Evolutionary conservation across 768 basidiomycete species (phyloP).

Genomic region (Pleurotus salmoneostramineus): DNA sequence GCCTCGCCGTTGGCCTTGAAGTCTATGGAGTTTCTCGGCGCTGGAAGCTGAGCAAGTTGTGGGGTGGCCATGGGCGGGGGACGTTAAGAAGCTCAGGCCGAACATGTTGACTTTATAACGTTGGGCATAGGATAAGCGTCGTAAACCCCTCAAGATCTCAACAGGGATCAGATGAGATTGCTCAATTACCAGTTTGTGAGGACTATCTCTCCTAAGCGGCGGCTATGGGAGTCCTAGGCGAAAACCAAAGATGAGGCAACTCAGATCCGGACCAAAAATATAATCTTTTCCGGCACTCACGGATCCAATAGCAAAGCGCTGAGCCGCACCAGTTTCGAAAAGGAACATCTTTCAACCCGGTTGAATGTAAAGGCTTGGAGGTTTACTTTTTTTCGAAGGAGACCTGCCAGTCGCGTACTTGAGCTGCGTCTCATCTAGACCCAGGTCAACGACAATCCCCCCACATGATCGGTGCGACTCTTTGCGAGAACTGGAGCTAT

Average conservation of each 20-base stretch:
- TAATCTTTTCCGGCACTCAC: conserved; percentile 1
- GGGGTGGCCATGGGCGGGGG: conserved; percentile 9
- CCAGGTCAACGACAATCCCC: too few relatives aligned
- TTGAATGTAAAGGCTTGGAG: not conserved
- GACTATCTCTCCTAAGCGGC: not conserved
- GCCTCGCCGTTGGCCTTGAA: conserved; percentile 34
- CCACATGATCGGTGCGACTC: too few relatives aligned
- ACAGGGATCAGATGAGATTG: conserved; percentile 6
- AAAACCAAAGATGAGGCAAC: not conserved
- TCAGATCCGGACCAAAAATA: conserved; percentile 8
- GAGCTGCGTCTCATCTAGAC: not conserved
- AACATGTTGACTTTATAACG: conserved; percentile 3
- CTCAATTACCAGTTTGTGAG: not conserved
- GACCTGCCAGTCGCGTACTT: not conserved
- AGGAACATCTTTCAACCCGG: conserved; percentile 4
- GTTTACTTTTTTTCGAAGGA: not conserved
- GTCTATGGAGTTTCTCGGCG: conserved; percentile 13
- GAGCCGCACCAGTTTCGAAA: not conserved
- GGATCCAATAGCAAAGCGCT: not conserved
- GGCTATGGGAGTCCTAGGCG: conserved; percentile 1
- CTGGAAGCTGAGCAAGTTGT: not conserved
- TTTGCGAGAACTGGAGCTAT: not conserved
- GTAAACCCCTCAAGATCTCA: conserved; percentile 4
- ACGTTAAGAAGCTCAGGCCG: conserved; percentile 3
- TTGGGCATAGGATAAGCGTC: conserved; percentile 6